phyloP scores from a whole-genome alignment of 495 filamentous ascomycete species.

The Penicillium maclennaniae region DNA sequence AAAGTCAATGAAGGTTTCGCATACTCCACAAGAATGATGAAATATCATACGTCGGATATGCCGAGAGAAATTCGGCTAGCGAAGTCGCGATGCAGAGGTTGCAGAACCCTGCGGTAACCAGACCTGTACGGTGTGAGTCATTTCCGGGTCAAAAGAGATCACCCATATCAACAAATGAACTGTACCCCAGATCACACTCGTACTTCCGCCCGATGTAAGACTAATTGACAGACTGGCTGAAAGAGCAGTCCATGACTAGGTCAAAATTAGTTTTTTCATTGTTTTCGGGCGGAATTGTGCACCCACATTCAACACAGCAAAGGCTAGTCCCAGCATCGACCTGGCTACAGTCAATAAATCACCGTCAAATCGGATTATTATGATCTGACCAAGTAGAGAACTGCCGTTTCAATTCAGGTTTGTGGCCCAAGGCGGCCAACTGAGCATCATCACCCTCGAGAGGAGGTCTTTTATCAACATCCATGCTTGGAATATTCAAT shows the following conservation, averaged over 20 bases:
- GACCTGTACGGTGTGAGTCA: conserved; percentile 32
- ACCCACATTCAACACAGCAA: conserved; percentile 43
- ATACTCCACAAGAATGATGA: neutral
- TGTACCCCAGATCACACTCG: conserved; percentile 44
- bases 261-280: neutral
- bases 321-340: conserved; percentile 46
- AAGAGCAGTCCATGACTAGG: conserved; percentile 43
- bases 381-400: conserved; percentile 35
- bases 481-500: neutral
- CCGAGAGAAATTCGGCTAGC: conserved; percentile 65
- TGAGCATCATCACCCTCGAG: conserved; percentile 41
- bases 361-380: neutral
- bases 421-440: conserved; percentile 57
- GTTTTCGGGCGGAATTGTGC: neutral
- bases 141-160: neutral
- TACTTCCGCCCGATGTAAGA: conserved; percentile 41
- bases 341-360: conserved; percentile 9
- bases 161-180: neutral
- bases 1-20: neutral
- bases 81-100: conserved; percentile 65
- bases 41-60: conserved; percentile 55
- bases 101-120: conserved; percentile 65
- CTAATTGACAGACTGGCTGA: conserved; percentile 44
- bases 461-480: conserved; percentile 11
- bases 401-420: conserved; percentile 55